Conservation (phyloP, 768 basidiomycete genomes). For the Phlegmacium glaucopus region DNA sequence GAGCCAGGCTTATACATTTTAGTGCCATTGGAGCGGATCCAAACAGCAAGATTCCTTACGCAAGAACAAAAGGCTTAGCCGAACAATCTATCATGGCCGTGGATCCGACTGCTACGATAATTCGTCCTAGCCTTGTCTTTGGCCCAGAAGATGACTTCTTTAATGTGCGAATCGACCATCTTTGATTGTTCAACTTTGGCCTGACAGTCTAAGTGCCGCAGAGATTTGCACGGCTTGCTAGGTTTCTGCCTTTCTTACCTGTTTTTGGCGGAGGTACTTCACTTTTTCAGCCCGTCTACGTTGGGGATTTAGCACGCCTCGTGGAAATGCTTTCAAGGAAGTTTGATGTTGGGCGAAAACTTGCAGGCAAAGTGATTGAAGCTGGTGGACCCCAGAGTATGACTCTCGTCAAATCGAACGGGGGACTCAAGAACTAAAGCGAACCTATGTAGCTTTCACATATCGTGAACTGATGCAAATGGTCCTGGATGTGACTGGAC, state of each 20-base stretch:
- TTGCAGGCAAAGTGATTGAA: conserved; percentile 49
- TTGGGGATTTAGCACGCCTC: conserved; percentile 59
- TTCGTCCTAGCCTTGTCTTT: conserved; percentile 73
- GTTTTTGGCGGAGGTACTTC: conserved; percentile 70
- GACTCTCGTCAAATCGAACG: neutral
- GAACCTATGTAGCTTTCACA: conserved; percentile 49
- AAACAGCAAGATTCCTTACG: conserved; percentile 54
- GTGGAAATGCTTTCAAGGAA: conserved; percentile 58
- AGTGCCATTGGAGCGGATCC: conserved; percentile 75
- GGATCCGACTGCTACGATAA: conserved; percentile 52
- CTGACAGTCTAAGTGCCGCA: conserved; percentile 18
- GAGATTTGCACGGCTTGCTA: conserved; percentile 62
- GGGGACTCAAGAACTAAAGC: neutral
- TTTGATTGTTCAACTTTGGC: neutral
- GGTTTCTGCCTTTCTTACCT: conserved; percentile 66
- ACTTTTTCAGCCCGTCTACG: conserved; percentile 72
- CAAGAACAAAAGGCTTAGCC: conserved; percentile 58
- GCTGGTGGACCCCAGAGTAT: conserved; percentile 35
- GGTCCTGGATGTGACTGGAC: conserved; percentile 50
- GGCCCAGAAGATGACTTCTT: conserved; percentile 78
- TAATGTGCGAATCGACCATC: conserved; percentile 45
- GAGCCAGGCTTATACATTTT: conserved; percentile 61
- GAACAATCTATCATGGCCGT: conserved; percentile 50
- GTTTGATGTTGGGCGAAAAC: conserved; percentile 36
- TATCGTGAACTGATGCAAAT: conserved; percentile 67